Conservation (phyloP, 495 filamentous ascomycete species). For the Apiosordaria backusii region DNA sequence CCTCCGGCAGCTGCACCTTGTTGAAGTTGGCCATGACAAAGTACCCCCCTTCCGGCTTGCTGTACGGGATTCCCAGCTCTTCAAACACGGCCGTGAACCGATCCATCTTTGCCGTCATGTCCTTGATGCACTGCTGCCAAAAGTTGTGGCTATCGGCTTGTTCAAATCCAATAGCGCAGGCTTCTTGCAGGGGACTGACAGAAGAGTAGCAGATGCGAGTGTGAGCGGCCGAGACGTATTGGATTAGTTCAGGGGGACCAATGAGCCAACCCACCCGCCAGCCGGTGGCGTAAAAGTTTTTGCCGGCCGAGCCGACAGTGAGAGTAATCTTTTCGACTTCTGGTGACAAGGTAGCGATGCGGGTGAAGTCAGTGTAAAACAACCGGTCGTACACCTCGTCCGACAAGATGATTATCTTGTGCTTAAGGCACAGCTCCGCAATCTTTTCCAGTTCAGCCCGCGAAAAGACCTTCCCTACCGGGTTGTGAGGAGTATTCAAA, state of each 20-base stretch:
- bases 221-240: conserved; percentile 87
- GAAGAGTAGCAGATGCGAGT: conserved; percentile 95
- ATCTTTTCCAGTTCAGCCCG: conserved; percentile 77
- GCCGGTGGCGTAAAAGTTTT: conserved; percentile 96
- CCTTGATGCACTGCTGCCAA: conserved; percentile 78
- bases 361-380: conserved; percentile 90
- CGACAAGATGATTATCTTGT: conserved; percentile 91
- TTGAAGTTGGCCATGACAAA: conserved; percentile 91
- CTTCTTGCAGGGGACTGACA: conserved; percentile 91
- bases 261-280: conserved; percentile 96
- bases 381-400: conserved; percentile 97
- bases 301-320: conserved; percentile 91
- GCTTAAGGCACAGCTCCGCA: conserved; percentile 84
- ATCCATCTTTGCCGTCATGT: conserved; percentile 88
- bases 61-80: conserved; percentile 87
- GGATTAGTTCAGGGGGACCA: conserved; percentile 81
- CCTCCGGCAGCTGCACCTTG: conserved; percentile 74
- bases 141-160: conserved; percentile 78
- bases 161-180: conserved; percentile 93
- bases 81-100: conserved; percentile 83
- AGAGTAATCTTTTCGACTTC: conserved; percentile 83
- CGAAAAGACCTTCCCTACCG: conserved; percentile 92
- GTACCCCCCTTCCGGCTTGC: conserved; percentile 91
- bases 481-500: conserved; percentile 79
- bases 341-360: conserved; percentile 82